Percentiles rank a stretch among this genome's conserved stretches.
These are phyloP conservation scores for Ramaria rubella DNA, from an alignment of 768 basidiomycete species.

Conservation along the genomic window DNA sequence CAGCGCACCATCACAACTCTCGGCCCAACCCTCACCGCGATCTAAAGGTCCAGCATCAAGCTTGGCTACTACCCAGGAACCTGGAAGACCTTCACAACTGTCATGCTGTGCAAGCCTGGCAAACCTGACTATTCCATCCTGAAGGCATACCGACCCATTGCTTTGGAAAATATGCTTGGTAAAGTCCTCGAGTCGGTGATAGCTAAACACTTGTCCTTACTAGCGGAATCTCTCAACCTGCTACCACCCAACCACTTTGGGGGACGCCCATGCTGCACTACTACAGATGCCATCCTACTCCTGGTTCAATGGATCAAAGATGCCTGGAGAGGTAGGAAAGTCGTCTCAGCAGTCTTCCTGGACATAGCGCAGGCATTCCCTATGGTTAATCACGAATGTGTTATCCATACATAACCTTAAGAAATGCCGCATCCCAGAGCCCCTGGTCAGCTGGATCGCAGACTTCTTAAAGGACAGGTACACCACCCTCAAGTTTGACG, in stretches of 20 bases:
- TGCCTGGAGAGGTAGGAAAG: constrained; percentile 23
- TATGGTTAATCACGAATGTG: constrained; percentile 13
- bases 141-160: constrained; percentile 33
- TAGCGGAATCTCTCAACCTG: constrained; percentile 23
- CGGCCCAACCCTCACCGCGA: not conserved
- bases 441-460: constrained; percentile 17
- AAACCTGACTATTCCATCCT: constrained; percentile 27
- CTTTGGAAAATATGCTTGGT: constrained; percentile 25
- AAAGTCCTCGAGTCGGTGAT: constrained; percentile 24
- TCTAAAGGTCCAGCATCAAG: constrained; percentile 26
- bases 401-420: constrained; percentile 23
- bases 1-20: not conserved
- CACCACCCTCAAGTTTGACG: constrained; percentile 24
- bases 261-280: constrained; percentile 22
- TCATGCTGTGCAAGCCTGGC: constrained; percentile 31
- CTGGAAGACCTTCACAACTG: constrained; percentile 26
- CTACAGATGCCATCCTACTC: constrained; percentile 24
- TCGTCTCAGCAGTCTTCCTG: constrained; percentile 23
- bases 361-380: constrained; percentile 27
- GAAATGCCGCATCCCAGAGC: constrained; percentile 17
- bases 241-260: constrained; percentile 25
- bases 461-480: constrained; percentile 14
- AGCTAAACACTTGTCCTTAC: constrained; percentile 15
- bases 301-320: constrained; percentile 30
- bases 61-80: constrained; percentile 22